phyloP scores from a whole-genome alignment of 768 basidiomycete genomes.

The Russula lepida region DNA sequence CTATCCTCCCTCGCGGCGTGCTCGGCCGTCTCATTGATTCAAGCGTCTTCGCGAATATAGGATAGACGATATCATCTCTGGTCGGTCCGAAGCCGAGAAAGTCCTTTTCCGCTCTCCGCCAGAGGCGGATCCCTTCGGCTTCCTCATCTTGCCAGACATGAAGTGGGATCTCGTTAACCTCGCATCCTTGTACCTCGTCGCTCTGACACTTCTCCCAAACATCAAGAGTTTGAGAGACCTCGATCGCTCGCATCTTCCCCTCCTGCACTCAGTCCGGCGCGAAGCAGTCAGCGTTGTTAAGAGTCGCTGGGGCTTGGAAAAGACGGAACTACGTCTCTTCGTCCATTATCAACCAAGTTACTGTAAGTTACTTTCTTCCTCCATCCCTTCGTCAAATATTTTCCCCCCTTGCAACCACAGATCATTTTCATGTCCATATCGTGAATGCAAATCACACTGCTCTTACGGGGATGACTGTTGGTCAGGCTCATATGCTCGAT shows the following conservation, averaged over 20 bases:
- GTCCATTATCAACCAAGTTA: constrained; percentile 96
- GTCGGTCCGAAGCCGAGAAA: constrained; percentile 64
- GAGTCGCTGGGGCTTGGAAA: constrained; percentile 57
- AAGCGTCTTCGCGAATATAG: constrained; percentile 32
- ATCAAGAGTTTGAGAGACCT: constrained; percentile 77
- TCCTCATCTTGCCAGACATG: constrained; percentile 87
- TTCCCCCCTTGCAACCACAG: constrained; percentile 33
- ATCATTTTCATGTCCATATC: constrained; percentile 92
- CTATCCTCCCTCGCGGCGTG: neutral
- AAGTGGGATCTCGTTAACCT: constrained; percentile 86
- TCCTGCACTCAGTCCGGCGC: constrained; percentile 58
- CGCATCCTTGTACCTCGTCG: constrained; percentile 79
- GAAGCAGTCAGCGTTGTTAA: constrained; percentile 45
- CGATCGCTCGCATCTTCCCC: constrained; percentile 46
- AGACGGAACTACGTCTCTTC: constrained; percentile 64
- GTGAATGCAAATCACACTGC: constrained; percentile 65
- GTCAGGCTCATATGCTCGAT: constrained; percentile 89
- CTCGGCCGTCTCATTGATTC: neutral
- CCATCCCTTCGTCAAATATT: neutral
- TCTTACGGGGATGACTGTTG: constrained; percentile 65
- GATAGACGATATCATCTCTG: constrained; percentile 79
- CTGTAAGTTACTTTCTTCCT: constrained; percentile 44
- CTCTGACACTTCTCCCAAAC: constrained; percentile 51
- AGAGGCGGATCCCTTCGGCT: constrained; percentile 41
- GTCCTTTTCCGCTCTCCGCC: constrained; percentile 49